Evolutionary conservation across 352 stramenopile species (phyloP).

Genomic region (Sclerospora graminicola): DNA sequence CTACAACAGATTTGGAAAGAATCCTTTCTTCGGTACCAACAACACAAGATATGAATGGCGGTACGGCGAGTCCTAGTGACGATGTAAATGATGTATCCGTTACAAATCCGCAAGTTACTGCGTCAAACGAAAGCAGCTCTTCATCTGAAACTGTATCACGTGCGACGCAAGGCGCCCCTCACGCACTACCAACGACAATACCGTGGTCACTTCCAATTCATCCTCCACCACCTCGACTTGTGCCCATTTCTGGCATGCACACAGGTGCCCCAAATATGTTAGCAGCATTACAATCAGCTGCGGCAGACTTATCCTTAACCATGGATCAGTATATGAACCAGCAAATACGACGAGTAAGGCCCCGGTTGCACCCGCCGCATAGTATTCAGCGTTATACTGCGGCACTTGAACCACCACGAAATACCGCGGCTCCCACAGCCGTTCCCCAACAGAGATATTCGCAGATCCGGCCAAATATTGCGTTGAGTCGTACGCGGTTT

Average conservation of each 20-base stretch:
- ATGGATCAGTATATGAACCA: slow-evolving; percentile 82
- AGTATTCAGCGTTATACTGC: slow-evolving; percentile 28
- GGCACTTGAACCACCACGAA: slow-evolving; percentile 18
- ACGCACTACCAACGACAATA: slow-evolving; percentile 14
- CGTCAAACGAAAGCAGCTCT: slow-evolving; percentile 29
- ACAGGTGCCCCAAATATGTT: slow-evolving; percentile 42
- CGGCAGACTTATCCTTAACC: slow-evolving; percentile 44
- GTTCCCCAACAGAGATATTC: slow-evolving; percentile 56
- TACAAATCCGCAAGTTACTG: slow-evolving; percentile 23
- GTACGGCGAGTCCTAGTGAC: slow-evolving; percentile 45
- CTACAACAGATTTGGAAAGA: slow-evolving; percentile 59
- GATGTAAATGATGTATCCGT: slow-evolving; percentile 55
- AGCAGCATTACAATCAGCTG: slow-evolving; percentile 45
- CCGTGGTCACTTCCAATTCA: slow-evolving; percentile 26
- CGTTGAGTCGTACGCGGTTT: slow-evolving; percentile 65
- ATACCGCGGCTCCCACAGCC: slow-evolving; percentile 11
- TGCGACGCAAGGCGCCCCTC: slow-evolving; percentile 3
- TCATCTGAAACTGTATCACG: slow-evolving; percentile 14
- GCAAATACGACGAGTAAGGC: slow-evolving; percentile 68
- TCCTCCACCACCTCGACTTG: slow-evolving; percentile 23
- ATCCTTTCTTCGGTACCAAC: slow-evolving; percentile 49
- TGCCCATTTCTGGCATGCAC: slow-evolving; percentile 26
- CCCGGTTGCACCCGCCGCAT: slow-evolving; percentile 39
- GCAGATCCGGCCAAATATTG: slow-evolving; percentile 80
- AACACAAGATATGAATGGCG: slow-evolving; percentile 42